Percentiles rank a stretch among this genome's conserved stretches.
phyloP scores from a whole-genome alignment of 2,329 filamentous ascomycete species.

The Elsinoe perseae region DNA sequence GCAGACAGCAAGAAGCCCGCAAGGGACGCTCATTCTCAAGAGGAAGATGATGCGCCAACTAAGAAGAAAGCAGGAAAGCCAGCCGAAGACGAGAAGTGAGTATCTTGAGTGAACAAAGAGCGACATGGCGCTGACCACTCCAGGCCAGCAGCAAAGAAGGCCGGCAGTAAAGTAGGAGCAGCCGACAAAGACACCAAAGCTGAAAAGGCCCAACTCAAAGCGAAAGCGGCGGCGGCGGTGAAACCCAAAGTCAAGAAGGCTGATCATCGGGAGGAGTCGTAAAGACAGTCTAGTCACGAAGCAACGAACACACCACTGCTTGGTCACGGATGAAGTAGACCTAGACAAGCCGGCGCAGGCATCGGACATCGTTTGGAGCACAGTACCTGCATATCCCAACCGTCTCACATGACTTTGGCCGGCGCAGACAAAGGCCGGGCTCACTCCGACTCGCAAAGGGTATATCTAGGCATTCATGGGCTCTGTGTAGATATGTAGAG shows the following conservation, averaged over 20 bases:
- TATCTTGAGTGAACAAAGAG: neutral
- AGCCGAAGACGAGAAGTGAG: slow-evolving; percentile 11
- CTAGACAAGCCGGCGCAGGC: neutral
- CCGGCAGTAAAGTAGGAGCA: slow-evolving; percentile 10
- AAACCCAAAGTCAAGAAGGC: slow-evolving; percentile 16
- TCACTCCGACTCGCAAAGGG: no score
- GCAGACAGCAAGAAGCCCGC: slow-evolving; percentile 18
- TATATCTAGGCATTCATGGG: neutral
- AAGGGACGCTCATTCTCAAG: slow-evolving; percentile 15
- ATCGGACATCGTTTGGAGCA: neutral
- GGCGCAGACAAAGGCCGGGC: no score
- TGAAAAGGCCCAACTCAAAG: neutral
- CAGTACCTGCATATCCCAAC: slow-evolving; percentile 5
- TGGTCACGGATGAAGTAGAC: neutral
- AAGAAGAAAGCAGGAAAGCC: slow-evolving; percentile 15
- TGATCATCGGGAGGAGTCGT: slow-evolving; percentile 14
- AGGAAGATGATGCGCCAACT: slow-evolving; percentile 14
- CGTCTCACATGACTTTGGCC: no score
- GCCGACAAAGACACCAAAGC: slow-evolving; percentile 15
- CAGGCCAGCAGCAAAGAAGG: slow-evolving; percentile 14
- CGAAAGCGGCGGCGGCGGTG: slow-evolving; percentile 2
- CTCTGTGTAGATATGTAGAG: slow-evolving; percentile 13
- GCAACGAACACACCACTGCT: slow-evolving; percentile 3
- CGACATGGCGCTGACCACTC: neutral
- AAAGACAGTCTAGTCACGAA: neutral